phyloP scores from a whole-genome alignment of 2,329 filamentous ascomycete genomes.

The Cladorrhinum sp. region DNA sequence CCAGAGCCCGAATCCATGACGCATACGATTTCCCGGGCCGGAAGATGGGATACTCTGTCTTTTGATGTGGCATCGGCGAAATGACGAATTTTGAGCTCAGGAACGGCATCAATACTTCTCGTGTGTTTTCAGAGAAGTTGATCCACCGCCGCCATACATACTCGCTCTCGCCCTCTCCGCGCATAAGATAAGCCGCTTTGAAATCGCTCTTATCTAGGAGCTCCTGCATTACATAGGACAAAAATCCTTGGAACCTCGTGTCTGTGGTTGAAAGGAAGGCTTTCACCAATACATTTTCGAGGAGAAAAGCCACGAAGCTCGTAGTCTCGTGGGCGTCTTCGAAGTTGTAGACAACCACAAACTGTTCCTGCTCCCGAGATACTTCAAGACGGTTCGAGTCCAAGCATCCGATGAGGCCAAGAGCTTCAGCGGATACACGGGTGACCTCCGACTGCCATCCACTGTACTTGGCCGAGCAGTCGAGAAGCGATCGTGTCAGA shows the following conservation, averaged over 20 bases:
- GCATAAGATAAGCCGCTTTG: constrained; percentile 49
- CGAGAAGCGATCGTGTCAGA: constrained; percentile 74
- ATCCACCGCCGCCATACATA: constrained; percentile 72
- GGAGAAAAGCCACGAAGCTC: constrained; percentile 79
- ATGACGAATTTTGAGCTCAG: constrained; percentile 79
- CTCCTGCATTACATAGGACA: constrained; percentile 94
- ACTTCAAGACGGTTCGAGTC: constrained; percentile 88
- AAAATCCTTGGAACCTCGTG: constrained; percentile 80
- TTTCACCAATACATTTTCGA: constrained; percentile 85
- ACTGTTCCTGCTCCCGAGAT: constrained; percentile 72
- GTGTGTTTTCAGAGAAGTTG: constrained; percentile 69
- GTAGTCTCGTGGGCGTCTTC: constrained; percentile 71
- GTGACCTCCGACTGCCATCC: constrained; percentile 64
- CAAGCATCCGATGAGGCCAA: constrained; percentile 86
- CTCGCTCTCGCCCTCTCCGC: constrained; percentile 47
- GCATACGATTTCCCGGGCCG: constrained; percentile 64
- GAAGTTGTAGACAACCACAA: constrained; percentile 87
- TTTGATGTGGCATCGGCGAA: constrained; percentile 54
- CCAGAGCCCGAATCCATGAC: constrained; percentile 77
- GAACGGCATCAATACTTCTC: constrained; percentile 84
- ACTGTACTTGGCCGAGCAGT: constrained; percentile 80
- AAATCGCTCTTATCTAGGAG: constrained; percentile 77
- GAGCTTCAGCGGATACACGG: constrained; percentile 71
- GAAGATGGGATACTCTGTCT: constrained; percentile 75
- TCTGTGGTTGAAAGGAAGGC: constrained; percentile 90